These are phyloP conservation scores for Ottelia alismoides DNA, from an alignment of 106 monocot species.

Conservation along the genomic window DNA sequence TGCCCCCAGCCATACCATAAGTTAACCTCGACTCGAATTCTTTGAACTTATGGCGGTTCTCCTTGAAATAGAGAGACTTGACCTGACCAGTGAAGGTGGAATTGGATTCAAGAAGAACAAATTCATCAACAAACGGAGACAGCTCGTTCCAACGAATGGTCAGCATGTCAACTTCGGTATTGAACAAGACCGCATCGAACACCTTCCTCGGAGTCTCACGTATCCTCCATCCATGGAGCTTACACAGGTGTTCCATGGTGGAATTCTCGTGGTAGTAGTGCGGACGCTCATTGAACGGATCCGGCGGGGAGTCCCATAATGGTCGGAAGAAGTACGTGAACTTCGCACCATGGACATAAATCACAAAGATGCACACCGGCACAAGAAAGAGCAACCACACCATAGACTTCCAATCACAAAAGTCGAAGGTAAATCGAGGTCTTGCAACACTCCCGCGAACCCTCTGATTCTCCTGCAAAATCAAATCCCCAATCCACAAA, in stretches of 20 bases:
- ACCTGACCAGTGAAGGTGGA: conserved; percentile 64
- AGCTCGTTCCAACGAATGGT: conserved; percentile 68
- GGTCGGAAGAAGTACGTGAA: conserved; percentile 72
- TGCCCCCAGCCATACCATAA: conserved; percentile 51
- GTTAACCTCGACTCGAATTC: conserved; percentile 52
- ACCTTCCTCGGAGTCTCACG: conserved; percentile 60
- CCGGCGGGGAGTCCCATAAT: conserved; percentile 58
- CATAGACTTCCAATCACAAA: conserved; percentile 46
- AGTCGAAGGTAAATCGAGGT: conserved; percentile 39
- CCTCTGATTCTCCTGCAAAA: neutral
- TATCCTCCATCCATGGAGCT: conserved; percentile 65
- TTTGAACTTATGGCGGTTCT: conserved; percentile 30
- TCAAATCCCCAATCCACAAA: neutral
- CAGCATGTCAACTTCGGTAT: conserved; percentile 75
- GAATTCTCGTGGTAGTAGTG: conserved; percentile 64
- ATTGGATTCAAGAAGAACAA: conserved; percentile 73
- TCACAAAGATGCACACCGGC: conserved; percentile 34
- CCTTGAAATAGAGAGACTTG: conserved; percentile 47
- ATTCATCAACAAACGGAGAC: conserved; percentile 57
- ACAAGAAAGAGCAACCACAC: conserved; percentile 38
- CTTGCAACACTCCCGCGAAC: conserved; percentile 6
- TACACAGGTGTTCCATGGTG: conserved; percentile 44
- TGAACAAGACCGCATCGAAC: conserved; percentile 85
- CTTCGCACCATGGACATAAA: conserved; percentile 68
- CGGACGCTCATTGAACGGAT: conserved; percentile 54